These are phyloP conservation scores for Debaryomyces nepalensis DNA, from an alignment of 1,139 yeast species.

Conservation along the genomic window DNA sequence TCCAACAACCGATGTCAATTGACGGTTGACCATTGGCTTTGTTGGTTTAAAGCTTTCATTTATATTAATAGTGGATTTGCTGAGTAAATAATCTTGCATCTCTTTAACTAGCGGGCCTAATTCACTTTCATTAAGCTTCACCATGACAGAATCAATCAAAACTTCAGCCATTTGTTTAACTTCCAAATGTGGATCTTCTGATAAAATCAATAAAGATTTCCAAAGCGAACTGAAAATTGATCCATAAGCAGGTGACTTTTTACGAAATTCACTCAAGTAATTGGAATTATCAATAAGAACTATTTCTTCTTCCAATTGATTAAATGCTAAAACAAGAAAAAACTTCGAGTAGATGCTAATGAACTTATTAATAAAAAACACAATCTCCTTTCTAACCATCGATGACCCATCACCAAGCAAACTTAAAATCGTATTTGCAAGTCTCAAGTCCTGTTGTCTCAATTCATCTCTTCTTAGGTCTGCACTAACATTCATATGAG, in stretches of 20 bases:
- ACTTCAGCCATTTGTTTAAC: constrained; percentile 75
- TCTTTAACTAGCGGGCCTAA: constrained; percentile 65
- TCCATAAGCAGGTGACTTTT: constrained; percentile 77
- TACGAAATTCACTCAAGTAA: constrained; percentile 60
- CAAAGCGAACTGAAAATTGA: constrained; percentile 86
- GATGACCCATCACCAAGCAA: constrained; percentile 85
- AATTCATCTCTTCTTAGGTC: constrained; percentile 48
- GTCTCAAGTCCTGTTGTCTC: constrained; percentile 56
- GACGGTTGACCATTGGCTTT: constrained; percentile 38
- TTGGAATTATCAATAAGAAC: constrained; percentile 66
- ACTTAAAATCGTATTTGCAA: constrained; percentile 53
- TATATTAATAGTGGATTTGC: constrained; percentile 52
- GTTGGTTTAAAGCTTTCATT: constrained; percentile 45
- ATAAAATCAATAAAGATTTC: constrained; percentile 78
- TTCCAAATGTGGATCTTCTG: constrained; percentile 90
- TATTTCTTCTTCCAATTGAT: constrained; percentile 82
- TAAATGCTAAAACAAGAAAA: constrained; percentile 85
- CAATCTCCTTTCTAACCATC: constrained; percentile 82
- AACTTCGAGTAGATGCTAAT: constrained; percentile 72
- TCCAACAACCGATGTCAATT: constrained; percentile 21
- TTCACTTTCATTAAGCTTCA: constrained; percentile 68
- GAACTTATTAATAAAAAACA: constrained; percentile 76
- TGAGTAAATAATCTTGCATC: constrained; percentile 65
- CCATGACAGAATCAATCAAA: constrained; percentile 74
- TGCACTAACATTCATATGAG: constrained; percentile 22